Conservation (phyloP, 345 rosid species). For the Camelina hispida region DNA sequence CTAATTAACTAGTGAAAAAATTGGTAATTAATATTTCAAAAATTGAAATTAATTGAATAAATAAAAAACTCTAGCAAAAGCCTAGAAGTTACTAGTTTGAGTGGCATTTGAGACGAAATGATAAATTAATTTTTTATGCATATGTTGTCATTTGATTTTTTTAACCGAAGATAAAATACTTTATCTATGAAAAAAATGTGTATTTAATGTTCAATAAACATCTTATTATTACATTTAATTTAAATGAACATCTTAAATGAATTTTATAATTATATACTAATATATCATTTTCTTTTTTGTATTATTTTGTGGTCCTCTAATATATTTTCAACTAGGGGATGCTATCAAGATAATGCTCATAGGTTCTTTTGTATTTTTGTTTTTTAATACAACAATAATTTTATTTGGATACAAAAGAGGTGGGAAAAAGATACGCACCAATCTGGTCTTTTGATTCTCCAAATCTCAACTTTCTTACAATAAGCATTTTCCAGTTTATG, state of each 20-base stretch:
- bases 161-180: too few relatives aligned
- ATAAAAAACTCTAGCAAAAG: too few relatives aligned
- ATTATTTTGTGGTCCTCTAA: slow-evolving; percentile 35
- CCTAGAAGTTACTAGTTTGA: too few relatives aligned
- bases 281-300: not conserved
- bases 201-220: not conserved
- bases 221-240: not conserved
- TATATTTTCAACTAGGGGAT: slow-evolving; percentile 18
- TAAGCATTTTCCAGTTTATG: slow-evolving; percentile 37
- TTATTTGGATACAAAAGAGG: slow-evolving; percentile 21
- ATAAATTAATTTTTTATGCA: too few relatives aligned
- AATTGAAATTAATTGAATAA: too few relatives aligned
- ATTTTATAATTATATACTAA: not conserved
- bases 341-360: slow-evolving; percentile 36
- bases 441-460: slow-evolving; percentile 38
- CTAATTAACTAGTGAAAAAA: too few relatives aligned
- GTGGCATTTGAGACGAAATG: too few relatives aligned
- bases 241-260: not conserved
- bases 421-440: slow-evolving; percentile 31
- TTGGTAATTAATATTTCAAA: too few relatives aligned
- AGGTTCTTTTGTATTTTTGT: slow-evolving; percentile 1
- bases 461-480: slow-evolving; percentile 42
- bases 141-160: too few relatives aligned
- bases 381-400: not conserved
- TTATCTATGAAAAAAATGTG: too few relatives aligned